Base-by-base conservation (phyloP, 2,329 filamentous ascomycete species). In the Cylindrodendrum hubeiense region DNA sequence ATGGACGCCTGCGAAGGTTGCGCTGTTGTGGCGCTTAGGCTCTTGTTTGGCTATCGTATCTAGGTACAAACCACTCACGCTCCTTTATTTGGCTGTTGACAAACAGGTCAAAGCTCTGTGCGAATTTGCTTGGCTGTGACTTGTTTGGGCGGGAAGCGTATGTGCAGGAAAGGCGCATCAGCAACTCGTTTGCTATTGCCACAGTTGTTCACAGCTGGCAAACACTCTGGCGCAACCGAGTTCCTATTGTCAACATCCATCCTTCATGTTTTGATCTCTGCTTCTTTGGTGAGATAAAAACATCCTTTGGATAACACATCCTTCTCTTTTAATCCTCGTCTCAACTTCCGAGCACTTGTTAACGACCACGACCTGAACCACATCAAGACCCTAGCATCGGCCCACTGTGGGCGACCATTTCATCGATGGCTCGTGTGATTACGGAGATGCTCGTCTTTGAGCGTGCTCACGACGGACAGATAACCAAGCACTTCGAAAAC, bases 401-500 rank as follows among this genome's bases (percentile, higher is more conserved):
- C 51, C 22, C 17, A 28, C n/a, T 12, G 5, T 17, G n/a, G n/a
- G 9, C 7, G 22, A 37, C n/a, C 17, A 8, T 22, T 7, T 2
- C 52, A 51, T 4, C 19, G 6, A 44, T 44, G 43, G 33, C 21
- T 6, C 19, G n/a, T 9, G 19, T 49, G 10, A 26, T 17, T 10
- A 30, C 30, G 2, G 39, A 58, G 12, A 46, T 33, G 12, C 19
- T 74, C 21, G 39, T 72, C 17, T 74, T 67, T 33, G 61, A 68
- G 60, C 65, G 60, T 19, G 67, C 68, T 10, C 24, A 53, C 4
- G n/a, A 44, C 30, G 13, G 44, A 4, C 65, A 68, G 49, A 63
- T 72, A 49, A 64, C 61, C 1, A 44, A 65, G 15, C 67, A 71
- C 52, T 73, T 68, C 24, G 51, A 67, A 33, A 67, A 69, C 58